phyloP scores from a whole-genome alignment of 495 filamentous ascomycete species.

The Cladorrhinum samala region DNA sequence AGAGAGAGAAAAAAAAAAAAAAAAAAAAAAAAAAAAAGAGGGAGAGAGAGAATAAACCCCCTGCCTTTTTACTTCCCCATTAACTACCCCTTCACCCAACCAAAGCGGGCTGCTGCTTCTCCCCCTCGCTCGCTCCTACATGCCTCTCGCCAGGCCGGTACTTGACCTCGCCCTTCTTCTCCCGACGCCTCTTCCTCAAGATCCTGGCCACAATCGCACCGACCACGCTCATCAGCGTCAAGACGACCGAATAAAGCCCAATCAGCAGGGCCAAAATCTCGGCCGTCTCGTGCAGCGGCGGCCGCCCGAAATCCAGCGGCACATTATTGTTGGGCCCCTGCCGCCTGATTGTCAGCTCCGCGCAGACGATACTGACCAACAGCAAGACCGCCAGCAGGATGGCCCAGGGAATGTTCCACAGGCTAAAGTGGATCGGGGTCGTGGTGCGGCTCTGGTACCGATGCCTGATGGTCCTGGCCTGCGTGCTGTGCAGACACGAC shows the following conservation, averaged over 20 bases:
- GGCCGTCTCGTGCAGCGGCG: slow-evolving; percentile 24
- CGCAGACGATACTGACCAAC: slow-evolving; percentile 15
- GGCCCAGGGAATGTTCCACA: slow-evolving; percentile 27
- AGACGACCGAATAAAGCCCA: slow-evolving; percentile 21
- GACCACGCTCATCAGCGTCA: slow-evolving; percentile 21
- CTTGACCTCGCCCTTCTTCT: neutral
- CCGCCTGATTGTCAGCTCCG: slow-evolving; percentile 21
- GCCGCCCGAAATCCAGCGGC: slow-evolving; percentile 23
- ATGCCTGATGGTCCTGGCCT: slow-evolving; percentile 15
- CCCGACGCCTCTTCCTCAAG: neutral
- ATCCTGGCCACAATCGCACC: slow-evolving; percentile 10
- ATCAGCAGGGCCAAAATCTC: slow-evolving; percentile 25
- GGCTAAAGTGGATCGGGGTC: slow-evolving; percentile 16
- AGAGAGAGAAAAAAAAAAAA: no score
- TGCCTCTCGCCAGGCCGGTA: neutral
- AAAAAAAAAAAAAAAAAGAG: no score
- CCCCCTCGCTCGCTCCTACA: neutral
- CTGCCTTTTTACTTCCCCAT: no score
- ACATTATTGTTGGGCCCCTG: slow-evolving; percentile 21
- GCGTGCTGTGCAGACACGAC: slow-evolving; percentile 18
- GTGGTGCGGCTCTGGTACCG: slow-evolving; percentile 16
- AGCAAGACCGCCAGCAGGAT: slow-evolving; percentile 21
- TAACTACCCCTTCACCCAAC: neutral
- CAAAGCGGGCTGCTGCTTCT: neutral
- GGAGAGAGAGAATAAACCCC: no score